Base-by-base conservation (phyloP, 1,284 basidiomycete species). In the Tylopilus orsonianus region DNA sequence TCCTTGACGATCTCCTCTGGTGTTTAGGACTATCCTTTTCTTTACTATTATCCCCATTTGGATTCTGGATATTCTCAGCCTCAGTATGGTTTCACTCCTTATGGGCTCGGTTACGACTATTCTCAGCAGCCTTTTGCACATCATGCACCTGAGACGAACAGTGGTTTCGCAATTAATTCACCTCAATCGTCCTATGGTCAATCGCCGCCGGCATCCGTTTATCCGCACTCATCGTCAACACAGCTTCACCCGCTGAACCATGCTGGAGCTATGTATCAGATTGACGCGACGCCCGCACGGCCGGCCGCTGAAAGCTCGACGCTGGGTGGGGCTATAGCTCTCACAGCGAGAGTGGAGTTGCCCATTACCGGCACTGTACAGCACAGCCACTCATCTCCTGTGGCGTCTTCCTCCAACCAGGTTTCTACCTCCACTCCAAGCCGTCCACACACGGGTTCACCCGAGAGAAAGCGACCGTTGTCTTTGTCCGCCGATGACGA, bases 361-460 rank as follows among this genome's bases (percentile, higher is more conserved):
- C 36, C 34, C 27, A 37, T 41, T 44, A 19, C 30, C 18, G 40
- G 18, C 12, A 24, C 30, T 23, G 27, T 27, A 16, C 34, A n/a
- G 26, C 38, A 58, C 46, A 62, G 61, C 63, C 59, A 57, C 42
- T 23, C 33, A 12, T 27, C 44, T 32, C 40, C 51, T 60, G 61
- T 65, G 48, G 52, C 34, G 9, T 39, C 19, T 35, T 29, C 48
- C 4, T 24, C 55, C 40, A 50, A 41, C 24, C 49, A 56, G 30
- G 20, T 8, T 27, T 38, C 41, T 18, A 5, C 20, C 16, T 13
- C 55, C 33, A 38, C 48, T 4, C 47, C 61, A 5, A 60, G 50
- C 38, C 52, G 36, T 23, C 38, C 18, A 7, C 13, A 23, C 1
- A 56, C 60, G 46, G 41, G 29, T 4, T 65, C 57, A 10, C 61